phyloP scores from a whole-genome alignment of 2,329 filamentous ascomycete species.

The Arachnopeziza araneosa region DNA sequence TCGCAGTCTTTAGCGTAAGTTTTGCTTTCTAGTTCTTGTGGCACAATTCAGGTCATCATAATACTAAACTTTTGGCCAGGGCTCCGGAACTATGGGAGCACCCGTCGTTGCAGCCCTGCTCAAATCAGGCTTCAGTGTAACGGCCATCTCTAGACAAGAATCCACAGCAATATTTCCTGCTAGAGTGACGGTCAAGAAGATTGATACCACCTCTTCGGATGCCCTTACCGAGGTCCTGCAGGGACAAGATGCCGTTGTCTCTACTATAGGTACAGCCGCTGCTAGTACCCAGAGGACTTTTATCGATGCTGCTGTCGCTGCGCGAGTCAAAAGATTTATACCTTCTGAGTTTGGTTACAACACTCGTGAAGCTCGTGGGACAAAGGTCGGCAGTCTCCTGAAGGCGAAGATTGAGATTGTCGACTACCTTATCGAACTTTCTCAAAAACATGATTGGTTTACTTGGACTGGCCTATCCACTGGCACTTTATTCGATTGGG shows the following conservation, averaged over 20 bases:
- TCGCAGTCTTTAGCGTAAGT: no score
- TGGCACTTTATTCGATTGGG: constrained; percentile 19
- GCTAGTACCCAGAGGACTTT: constrained; percentile 42
- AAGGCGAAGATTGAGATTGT: not conserved
- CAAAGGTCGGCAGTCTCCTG: not conserved
- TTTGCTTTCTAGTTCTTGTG: no score
- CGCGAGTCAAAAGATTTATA: constrained; percentile 39
- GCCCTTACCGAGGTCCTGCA: constrained; percentile 43
- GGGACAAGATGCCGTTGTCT: constrained; percentile 54
- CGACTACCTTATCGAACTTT: constrained; percentile 33
- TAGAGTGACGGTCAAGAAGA: constrained; percentile 37
- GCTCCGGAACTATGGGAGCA: constrained; percentile 20
- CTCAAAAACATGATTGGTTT: constrained; percentile 30
- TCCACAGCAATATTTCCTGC: constrained; percentile 21
- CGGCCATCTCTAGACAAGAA: constrained; percentile 41
- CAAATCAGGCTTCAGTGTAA: constrained; percentile 37
- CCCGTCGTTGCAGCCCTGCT: constrained; percentile 20
- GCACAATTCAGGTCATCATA: no score
- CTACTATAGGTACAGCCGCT: constrained; percentile 35
- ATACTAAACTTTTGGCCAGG: not conserved
- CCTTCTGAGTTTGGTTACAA: constrained; percentile 50
- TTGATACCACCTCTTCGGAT: constrained; percentile 38
- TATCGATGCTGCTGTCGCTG: constrained; percentile 50
- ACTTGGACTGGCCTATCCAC: constrained; percentile 31
- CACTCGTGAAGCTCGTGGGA: constrained; percentile 14